Conservation (phyloP, 2,329 filamentous ascomycete genomes). For the Apiospora arundinis region DNA sequence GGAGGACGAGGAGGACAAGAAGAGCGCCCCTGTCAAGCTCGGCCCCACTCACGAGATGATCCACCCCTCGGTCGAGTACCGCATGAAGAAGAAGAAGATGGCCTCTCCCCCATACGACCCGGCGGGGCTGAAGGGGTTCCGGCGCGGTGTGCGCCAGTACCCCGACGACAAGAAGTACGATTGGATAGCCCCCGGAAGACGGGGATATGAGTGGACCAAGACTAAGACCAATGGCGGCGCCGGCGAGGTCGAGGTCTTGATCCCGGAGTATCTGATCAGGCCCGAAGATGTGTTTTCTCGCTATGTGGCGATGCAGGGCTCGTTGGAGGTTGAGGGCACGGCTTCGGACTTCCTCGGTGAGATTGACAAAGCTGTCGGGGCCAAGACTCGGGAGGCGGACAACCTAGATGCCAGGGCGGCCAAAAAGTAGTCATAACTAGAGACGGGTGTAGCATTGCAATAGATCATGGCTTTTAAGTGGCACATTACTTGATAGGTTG, state of each 20-base stretch:
- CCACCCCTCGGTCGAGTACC: conserved; percentile 26
- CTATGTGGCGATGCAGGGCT: conserved; percentile 14
- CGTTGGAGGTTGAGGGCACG: background rate
- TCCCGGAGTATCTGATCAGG: conserved; percentile 28
- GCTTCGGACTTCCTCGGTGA: conserved; percentile 9
- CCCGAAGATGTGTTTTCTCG: conserved; percentile 21
- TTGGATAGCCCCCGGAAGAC: background rate
- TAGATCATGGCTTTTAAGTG: background rate
- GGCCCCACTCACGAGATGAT: conserved; percentile 25
- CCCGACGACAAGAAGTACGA: background rate
- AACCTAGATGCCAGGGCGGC: background rate
- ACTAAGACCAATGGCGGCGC: background rate
- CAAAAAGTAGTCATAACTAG: background rate
- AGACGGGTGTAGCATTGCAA: background rate
- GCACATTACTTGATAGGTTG: background rate
- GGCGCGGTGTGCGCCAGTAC: conserved; percentile 3
- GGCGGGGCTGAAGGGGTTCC: conserved; percentile 22
- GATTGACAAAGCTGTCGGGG: conserved; percentile 20
- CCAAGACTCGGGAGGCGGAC: background rate
- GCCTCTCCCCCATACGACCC: background rate
- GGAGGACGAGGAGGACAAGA: background rate
- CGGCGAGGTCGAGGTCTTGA: background rate
- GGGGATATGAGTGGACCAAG: conserved; percentile 23
- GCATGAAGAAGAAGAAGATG: conserved; percentile 13
- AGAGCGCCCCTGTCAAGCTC: conserved; percentile 7